Base-by-base conservation (phyloP, 73 alveolate genomes). In the Paramecium octaurelia region DNA sequence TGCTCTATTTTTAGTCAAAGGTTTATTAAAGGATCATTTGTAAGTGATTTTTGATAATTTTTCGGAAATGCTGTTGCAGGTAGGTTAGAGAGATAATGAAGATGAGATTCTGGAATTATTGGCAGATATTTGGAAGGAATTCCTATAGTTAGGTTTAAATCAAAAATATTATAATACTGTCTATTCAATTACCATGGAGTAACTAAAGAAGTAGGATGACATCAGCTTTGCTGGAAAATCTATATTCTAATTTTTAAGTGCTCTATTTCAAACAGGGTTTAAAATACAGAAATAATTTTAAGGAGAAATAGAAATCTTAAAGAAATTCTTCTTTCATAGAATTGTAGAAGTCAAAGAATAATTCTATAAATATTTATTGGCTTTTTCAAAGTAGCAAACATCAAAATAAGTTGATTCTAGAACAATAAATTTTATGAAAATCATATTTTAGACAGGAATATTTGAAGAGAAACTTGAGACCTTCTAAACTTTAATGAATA, bases 91-190 rank as follows among this genome's bases (percentile, higher is more conserved):
- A 44, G 91, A 80, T 44, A 42, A 80, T 44, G 91, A 44, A 23
- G 91, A 80, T 44, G 91, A 80, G 27, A 48, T 80, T 31, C 31
- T 44, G 5, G 75, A 44, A 80, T 48, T 80, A 80, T 80, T 80
- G 18, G 91, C 91, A 31, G 91, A 80, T 80, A 80, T 80, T 1
- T 80, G 91, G 91, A 80, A 48, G 24, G 70, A 43, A 80, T 48
- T 80, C 24, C 7, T 80, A 18, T 38, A 5, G 11, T 31, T 42
- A 23, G 50, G 50, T 27, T 14, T 31, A 14, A 43, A 80, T 31
- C 8, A n/a, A 35, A 54, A 73, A 20, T 80, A 80, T 48, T 80
- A 1, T 46, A 40, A 42, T 42, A 40, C 34, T 23, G 91, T 80
- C 8, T 80, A 80, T 46, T 8, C 34, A 2, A 42, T 48, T 18